These are phyloP conservation scores for Bretziella fagacearum DNA, from an alignment of 2,329 filamentous ascomycete genomes.

Conservation along the genomic window DNA sequence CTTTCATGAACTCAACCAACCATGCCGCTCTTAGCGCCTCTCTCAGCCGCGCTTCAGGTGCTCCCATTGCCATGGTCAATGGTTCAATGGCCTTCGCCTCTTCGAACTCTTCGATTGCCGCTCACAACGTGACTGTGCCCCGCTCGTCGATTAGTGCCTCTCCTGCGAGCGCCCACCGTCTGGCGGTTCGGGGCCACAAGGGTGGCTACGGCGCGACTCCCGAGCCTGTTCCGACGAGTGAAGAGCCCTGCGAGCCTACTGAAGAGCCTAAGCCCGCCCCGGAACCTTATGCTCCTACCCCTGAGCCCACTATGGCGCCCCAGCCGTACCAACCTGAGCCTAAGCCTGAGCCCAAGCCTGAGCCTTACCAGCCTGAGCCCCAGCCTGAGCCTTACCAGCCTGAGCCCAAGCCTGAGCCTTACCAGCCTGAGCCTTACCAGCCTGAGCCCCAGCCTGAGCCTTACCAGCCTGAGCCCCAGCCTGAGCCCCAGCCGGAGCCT, in stretches of 20 bases:
- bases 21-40: constrained; percentile 13
- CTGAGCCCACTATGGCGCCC: not conserved
- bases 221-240: constrained; percentile 15
- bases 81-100: too few species aligned
- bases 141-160: constrained; percentile 13
- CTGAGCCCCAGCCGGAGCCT: constrained; percentile 4
- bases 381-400: constrained; percentile 9
- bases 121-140: constrained; percentile 9
- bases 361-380: constrained; percentile 9
- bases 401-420: constrained; percentile 8
- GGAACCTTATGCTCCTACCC: constrained; percentile 9
- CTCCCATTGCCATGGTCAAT: constrained; percentile 9
- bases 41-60: constrained; percentile 13
- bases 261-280: constrained; percentile 9
- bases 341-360: constrained; percentile 7
- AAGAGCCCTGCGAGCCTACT: constrained; percentile 13
- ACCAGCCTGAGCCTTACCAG: constrained; percentile 9
- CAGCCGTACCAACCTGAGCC: constrained; percentile 1
- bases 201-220: constrained; percentile 15
- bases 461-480: not conserved
- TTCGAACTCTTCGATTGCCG: constrained; percentile 2
- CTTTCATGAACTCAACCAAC: constrained; percentile 10
- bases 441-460: constrained; percentile 9
- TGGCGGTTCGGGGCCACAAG: constrained; percentile 15
- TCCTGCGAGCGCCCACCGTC: constrained; percentile 15